Conservation (phyloP, 495 filamentous ascomycete genomes). For the Xylaria flabelliformis region DNA sequence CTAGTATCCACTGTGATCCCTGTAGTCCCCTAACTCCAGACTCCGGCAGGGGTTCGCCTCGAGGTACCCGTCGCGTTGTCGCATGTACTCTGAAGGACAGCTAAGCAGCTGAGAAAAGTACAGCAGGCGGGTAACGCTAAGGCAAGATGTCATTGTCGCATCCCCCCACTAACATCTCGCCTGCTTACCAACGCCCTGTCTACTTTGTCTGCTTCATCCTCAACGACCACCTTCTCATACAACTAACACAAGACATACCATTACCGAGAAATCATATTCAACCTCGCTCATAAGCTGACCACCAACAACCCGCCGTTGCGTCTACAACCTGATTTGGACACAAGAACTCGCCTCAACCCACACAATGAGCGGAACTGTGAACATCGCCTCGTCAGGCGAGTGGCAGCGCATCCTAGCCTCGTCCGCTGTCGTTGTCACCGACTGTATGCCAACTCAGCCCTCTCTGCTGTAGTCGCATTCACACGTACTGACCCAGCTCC, state of each 20-base stretch:
- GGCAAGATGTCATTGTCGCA: conserved; percentile 22
- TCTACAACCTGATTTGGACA: not conserved
- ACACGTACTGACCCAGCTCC: not conserved
- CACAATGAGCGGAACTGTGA: conserved; percentile 38
- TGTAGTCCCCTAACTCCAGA: not conserved
- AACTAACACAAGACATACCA: not conserved
- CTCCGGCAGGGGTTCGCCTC: not conserved
- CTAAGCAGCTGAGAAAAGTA: not conserved
- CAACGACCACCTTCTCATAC: conserved; percentile 2
- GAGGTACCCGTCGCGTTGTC: not conserved
- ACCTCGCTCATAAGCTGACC: not conserved
- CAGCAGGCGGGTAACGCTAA: not conserved
- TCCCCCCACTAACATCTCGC: not conserved
- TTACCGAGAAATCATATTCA: not conserved
- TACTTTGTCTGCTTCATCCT: conserved; percentile 7
- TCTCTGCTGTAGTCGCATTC: conserved; percentile 15
- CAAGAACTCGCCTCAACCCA: not conserved
- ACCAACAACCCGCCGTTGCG: not conserved
- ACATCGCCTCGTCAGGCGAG: conserved; percentile 50
- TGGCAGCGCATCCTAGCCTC: conserved; percentile 51
- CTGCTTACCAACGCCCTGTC: conserved; percentile 22
- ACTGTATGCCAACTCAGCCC: conserved; percentile 49
- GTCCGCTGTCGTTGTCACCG: conserved; percentile 52
- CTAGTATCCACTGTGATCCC: not conserved
- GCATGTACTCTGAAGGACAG: not conserved